Base-by-base conservation (phyloP, 306 rosid genomes). In the Cicer pinnatifidum region DNA sequence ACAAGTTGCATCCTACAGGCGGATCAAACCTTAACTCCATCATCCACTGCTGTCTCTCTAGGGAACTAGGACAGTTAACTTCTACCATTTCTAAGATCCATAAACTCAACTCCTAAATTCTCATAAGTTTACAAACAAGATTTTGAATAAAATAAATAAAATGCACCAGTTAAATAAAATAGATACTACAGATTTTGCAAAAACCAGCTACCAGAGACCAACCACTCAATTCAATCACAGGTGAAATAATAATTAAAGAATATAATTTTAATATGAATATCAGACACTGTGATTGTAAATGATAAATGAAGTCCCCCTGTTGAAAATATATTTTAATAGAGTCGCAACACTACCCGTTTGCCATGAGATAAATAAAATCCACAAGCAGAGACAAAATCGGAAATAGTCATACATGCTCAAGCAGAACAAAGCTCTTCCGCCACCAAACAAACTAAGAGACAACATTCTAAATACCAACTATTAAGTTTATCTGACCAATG, bases 161-260 rank as follows among this genome's bases (percentile, higher is more conserved):
- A 78, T 20, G 20, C 48, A 73, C 57, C 17, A 19, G 20, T 72
- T 12, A 33, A 66, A 59, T 8, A 9, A 69, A 53, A 81, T 75
- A 69, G 16, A 67, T 7, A 37, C 67, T 43, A 45, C 59, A 62
- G 6, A 75, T 52, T 69, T 61, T 52, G 65, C 39, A 51, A 48
- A 43, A 60, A 44, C 10, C 43, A 69, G 12, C 6, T 4, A 28
- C 41, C 47, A 9, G 53, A 37, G 19, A 4, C 52, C 66, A 44
- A 2, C 3, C 56, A 45, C 37, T 61, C 39, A 43, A 71, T 44
- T 56, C 57, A 53, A 15, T 63, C 69, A 45, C 7, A 37, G 45
- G 57, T 44, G 41, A 35, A 75, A 15, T 45, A 52, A 16, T 19
- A 45, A 50, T 60, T 20, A 2, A 59, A 28, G 19, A 35, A 41